These are phyloP conservation scores for Suhomyces tanzawaensis DNA, from an alignment of 805 yeast genomes.

Conservation along the genomic window DNA sequence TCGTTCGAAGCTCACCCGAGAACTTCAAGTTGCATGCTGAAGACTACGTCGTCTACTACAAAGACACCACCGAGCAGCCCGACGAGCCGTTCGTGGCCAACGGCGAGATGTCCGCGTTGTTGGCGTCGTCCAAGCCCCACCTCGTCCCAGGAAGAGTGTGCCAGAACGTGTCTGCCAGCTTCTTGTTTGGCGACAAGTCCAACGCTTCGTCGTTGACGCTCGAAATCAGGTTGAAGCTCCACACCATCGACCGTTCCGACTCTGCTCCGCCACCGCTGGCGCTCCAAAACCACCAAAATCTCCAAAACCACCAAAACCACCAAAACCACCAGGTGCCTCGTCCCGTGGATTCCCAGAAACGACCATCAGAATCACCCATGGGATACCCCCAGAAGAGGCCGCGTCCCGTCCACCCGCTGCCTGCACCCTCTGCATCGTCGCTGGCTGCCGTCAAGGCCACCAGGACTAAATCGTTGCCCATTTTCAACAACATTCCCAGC, in stretches of 20 bases:
- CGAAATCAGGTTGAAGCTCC: slow-evolving; percentile 54
- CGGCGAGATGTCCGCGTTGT: slow-evolving; percentile 35
- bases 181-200: slow-evolving; percentile 33
- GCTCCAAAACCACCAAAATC: slow-evolving; percentile 3
- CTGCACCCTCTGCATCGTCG: slow-evolving; percentile 10
- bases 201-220: slow-evolving; percentile 46
- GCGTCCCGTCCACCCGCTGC: slow-evolving; percentile 3
- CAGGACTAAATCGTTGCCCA: slow-evolving; percentile 43
- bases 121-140: slow-evolving; percentile 23
- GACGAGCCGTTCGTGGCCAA: slow-evolving; percentile 47
- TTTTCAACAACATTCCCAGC: slow-evolving; percentile 37
- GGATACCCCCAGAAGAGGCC: slow-evolving; percentile 12
- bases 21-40: slow-evolving; percentile 37
- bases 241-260: slow-evolving; percentile 27
- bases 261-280: background rate
- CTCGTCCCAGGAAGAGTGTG: slow-evolving; percentile 55
- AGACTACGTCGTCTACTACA: slow-evolving; percentile 46
- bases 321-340: background rate
- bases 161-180: slow-evolving; percentile 51
- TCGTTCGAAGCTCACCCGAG: slow-evolving; percentile 39
- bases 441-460: slow-evolving; percentile 38
- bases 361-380: slow-evolving; percentile 8
- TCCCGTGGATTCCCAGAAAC: slow-evolving; percentile 3
- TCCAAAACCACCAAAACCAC: slow-evolving; percentile 1
- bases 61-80: slow-evolving; percentile 47